A percentile compares a stretch with the other conserved stretches of the same genome.
Conservation (phyloP, 2,329 filamentous ascomycete genomes). For the Emmonsiellopsis sp. region DNA sequence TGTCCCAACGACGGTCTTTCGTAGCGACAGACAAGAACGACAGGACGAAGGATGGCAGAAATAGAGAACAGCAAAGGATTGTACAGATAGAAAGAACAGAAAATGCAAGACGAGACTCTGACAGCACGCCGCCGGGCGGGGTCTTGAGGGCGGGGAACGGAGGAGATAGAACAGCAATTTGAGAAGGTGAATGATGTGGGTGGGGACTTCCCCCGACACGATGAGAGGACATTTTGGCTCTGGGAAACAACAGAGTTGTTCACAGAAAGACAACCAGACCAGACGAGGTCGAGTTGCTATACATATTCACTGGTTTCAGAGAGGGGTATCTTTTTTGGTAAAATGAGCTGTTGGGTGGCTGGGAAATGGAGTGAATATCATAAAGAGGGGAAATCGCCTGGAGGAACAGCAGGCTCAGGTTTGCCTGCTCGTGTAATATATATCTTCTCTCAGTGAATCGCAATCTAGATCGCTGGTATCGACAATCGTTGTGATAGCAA, state of each 20-base stretch:
- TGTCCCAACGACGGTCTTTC: not conserved
- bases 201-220: slow-evolving; percentile 1
- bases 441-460: too few species aligned
- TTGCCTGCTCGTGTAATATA: not conserved
- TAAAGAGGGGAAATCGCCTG: not conserved
- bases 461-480: too few species aligned
- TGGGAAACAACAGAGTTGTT: not conserved
- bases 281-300: not conserved
- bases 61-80: not conserved
- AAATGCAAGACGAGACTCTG: not conserved
- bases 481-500: not conserved
- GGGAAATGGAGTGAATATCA: not conserved
- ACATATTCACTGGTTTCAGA: not conserved
- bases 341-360: not conserved
- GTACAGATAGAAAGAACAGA: not conserved
- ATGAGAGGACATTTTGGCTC: not conserved
- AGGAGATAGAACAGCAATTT: not conserved
- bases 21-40: not conserved
- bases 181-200: not conserved
- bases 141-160: not conserved
- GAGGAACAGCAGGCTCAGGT: not conserved
- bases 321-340: not conserved
- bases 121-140: not conserved
- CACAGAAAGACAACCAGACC: not conserved
- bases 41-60: not conserved